Base-by-base conservation (phyloP, 352 stramenopile genomes). In the Phytophthora syringae region DNA sequence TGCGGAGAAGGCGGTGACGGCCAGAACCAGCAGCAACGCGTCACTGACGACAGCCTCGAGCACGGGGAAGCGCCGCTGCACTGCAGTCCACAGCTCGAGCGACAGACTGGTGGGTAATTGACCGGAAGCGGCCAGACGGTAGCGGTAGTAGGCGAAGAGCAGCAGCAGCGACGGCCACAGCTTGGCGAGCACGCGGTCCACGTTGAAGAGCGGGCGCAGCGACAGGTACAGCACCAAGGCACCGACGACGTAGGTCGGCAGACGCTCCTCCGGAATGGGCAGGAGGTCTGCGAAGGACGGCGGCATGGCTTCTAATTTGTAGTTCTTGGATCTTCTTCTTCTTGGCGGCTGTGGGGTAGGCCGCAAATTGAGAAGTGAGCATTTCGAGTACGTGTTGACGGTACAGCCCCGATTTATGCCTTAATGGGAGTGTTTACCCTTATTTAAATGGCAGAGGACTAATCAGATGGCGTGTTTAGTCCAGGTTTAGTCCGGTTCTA, bases 131-230 rank as follows among this genome's bases (percentile, higher is more conserved):
- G 55, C 73, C 10, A 75, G 25, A 15, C 56, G 52, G 74, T 83
- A 88, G 56, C 82, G 80, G 57, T 79, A 88, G 66, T 80, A 86
- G 36, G 68, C 69, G 53, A 74, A 77, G 45, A 67, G 68, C 40
- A 85, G 67, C 21, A 91, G 67, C 42, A 85, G 54, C 36, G 78
- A 69, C 43, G 82, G 82, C 64, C 82, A 90, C 42, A 80, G 52
- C 69, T 85, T 86, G 30, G 69, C 60, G 20, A 93, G 79, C 37
- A 75, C 2, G 40, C 84, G 80, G 61, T 93, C 84, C 44, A 89
- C 79, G 64, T 93, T 93, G 75, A 79, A 78, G 55, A 93, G 57
- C 16, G 69, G 60, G 45, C 84, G 82, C 22, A 91, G 73, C 24
- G 84, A 87, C 20, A 88, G 67, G 59, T 93, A 93, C 21, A 88